Conservation (phyloP, 2,329 filamentous ascomycete genomes). For the Tolypocladium endophyticum region DNA sequence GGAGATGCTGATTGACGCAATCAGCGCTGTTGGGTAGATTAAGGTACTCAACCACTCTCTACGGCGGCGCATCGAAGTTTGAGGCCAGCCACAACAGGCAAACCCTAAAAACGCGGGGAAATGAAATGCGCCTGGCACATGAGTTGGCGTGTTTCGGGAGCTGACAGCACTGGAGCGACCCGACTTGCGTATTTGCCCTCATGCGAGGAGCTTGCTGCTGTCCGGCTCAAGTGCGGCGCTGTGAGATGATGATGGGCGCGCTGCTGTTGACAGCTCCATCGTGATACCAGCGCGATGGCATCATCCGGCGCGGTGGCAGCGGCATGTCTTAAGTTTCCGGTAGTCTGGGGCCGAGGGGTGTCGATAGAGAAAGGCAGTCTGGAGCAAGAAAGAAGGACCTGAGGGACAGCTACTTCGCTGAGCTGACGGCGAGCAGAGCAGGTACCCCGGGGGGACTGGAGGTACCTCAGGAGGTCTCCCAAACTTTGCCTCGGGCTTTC, state of each 20-base stretch:
- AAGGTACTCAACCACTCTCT: not conserved
- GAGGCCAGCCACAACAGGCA: not conserved
- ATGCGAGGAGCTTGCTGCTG: not conserved
- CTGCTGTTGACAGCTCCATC: not conserved
- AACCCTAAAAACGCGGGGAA: not conserved
- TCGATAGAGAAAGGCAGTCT: not conserved
- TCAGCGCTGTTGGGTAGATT: too few relatives aligned
- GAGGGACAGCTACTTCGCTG: too few relatives aligned
- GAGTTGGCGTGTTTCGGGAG: not conserved
- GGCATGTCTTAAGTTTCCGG: not conserved
- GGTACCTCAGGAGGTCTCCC: not conserved
- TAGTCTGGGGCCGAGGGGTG: not conserved
- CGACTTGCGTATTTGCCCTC: not conserved
- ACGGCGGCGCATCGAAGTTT: not conserved
- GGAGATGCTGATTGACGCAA: too few relatives aligned
- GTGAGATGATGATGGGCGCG: not conserved
- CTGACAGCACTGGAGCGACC: not conserved
- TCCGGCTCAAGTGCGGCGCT: not conserved
- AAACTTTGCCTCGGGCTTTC: not conserved
- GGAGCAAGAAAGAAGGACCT: not conserved
- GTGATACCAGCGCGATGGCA: not conserved
- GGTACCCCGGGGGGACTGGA: not conserved
- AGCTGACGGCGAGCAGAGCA: too few relatives aligned
- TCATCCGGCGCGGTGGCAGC: not conserved
- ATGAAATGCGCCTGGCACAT: not conserved